Base-by-base conservation (phyloP, 1,284 basidiomycete species). In the Macrocybe sp. region DNA sequence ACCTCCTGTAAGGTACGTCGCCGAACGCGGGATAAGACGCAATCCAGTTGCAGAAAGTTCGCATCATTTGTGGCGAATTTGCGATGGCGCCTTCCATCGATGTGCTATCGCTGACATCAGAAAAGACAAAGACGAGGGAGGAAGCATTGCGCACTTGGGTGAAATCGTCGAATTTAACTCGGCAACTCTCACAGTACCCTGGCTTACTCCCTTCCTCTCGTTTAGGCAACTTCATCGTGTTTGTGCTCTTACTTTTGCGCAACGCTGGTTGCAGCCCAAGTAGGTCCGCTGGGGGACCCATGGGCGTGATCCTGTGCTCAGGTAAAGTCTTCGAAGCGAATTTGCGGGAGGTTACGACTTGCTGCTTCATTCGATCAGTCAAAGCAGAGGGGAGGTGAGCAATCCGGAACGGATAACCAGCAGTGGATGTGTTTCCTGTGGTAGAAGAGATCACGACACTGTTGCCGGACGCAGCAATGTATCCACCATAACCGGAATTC, bases 101-200 rank as follows among this genome's bases (percentile, higher is more conserved):
- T 76, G 63, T 99, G 97, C 92, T 98, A 54, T 2, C 52, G 41
- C 44, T n/a, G 48, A 43, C 28, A 3, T 33, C 51, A 47, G 32
- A 36, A 10, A 45, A 41, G 38, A 42, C 41, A 39, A 47, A 37
- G 29, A 29, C 48, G 14, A 31, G n/a, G 48, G 45, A 41, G 43
- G 14, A 35, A 11, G 38, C 12, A 71, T 84, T 61, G 57, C 96
- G 16, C 30, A 42, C 94, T 55, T 75, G 67, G 52, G 83, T 82
- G 59, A 99, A 96, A 66, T 97, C 88, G 0, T 88, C 85, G 62
- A 95, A 99, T 64, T 93, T 92, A 47, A 80, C 62, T 16, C 96
- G 80, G 67, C 97, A 99, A 65, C 95, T 97, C 64, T 99, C 97
- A 68, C 97, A 99, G 68, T 98, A 99, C 7, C 97, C 97, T 6